phyloP scores from a whole-genome alignment of 2,329 filamentous ascomycete species.

The Neurospora sp. region DNA sequence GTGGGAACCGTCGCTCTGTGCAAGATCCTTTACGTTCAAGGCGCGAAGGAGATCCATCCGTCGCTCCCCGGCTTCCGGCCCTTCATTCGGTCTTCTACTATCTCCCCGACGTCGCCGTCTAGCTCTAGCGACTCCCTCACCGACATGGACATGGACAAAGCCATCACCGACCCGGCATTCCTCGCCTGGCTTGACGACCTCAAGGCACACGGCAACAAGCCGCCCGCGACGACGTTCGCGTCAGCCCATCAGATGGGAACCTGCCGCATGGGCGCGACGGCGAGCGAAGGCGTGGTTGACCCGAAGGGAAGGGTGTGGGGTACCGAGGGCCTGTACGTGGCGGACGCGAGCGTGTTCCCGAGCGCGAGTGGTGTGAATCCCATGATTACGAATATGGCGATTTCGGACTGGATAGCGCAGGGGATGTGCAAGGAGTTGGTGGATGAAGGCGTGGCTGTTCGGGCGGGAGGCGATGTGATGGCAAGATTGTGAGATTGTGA shows the following conservation, averaged over 20 bases:
- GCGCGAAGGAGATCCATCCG: slow-evolving; percentile 65
- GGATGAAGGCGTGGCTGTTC: neutral
- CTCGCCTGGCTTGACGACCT: neutral
- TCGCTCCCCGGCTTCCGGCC: slow-evolving; percentile 48
- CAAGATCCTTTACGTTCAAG: slow-evolving; percentile 66
- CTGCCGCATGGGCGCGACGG: slow-evolving; percentile 3
- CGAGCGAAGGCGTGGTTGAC: slow-evolving; percentile 4
- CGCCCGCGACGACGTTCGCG: neutral
- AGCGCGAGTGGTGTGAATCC: slow-evolving; percentile 2
- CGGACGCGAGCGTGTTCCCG: slow-evolving; percentile 3
- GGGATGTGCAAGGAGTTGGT: neutral
- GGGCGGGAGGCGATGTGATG: neutral
- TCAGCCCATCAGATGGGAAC: neutral
- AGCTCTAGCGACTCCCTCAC: neutral
- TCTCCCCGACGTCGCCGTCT: neutral
- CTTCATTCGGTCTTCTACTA: slow-evolving; percentile 35
- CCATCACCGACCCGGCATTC: neutral
- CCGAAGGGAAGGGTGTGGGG: slow-evolving; percentile 1
- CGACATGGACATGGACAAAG: neutral
- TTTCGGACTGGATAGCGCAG: neutral
- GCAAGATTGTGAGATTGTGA: slow-evolving; percentile 8
- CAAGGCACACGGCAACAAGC: neutral
- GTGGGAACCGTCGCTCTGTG: slow-evolving; percentile 59
- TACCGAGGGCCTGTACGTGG: neutral
- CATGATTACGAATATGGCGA: neutral